Base-by-base conservation (phyloP, 2,329 filamentous ascomycete genomes). In the Botryotinia calthae region DNA sequence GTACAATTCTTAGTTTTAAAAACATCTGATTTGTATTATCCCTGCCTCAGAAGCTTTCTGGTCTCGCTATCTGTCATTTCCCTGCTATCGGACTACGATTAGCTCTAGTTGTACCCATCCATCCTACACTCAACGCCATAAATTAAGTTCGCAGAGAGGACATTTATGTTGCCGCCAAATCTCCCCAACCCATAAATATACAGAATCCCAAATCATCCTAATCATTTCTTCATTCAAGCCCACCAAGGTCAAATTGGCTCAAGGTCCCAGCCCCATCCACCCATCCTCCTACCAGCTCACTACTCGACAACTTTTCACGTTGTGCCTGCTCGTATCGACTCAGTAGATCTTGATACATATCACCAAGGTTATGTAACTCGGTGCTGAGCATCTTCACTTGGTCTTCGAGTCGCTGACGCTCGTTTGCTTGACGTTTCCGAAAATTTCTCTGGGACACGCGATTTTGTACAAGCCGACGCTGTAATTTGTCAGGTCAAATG, bases 401-500 rank as follows among this genome's bases (percentile, higher is more conserved):
- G 48, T 72, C 44, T 42, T 72, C 71, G 10, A 72, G 56, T 46
- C 71, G 40, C 42, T 68, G 42, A 25, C 71, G 71, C 31, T 72
- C 64, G 34, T 72, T 72, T 70, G 64, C 64, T 63, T 72, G 71
- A n/a, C 71, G 71, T 37, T 63, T 72, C 12, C 71, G 65, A 54
- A 72, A 72, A n/a, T 72, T 72, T 22, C 71, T 72, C 37, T 72
- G 71, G 3, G 64, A 69, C 10, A 72, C 65, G n/a, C 71, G 64
- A 59, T 72, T 72, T 44, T 72, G 71, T 8, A 72, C 71, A 42
- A 72, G 71, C 37, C 71, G 71, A 34, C 71, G 61, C 71, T 72
- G 46, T 25, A 14, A 44, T 42, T 4, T 22, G 48, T 72, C n/a
- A 72, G 65, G 37, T 56, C 0, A 56, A 28, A 37, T 42, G 34